Evolutionary conservation across 345 rosid species (phyloP).

Genomic region (Eucalyptus urophylla): DNA sequence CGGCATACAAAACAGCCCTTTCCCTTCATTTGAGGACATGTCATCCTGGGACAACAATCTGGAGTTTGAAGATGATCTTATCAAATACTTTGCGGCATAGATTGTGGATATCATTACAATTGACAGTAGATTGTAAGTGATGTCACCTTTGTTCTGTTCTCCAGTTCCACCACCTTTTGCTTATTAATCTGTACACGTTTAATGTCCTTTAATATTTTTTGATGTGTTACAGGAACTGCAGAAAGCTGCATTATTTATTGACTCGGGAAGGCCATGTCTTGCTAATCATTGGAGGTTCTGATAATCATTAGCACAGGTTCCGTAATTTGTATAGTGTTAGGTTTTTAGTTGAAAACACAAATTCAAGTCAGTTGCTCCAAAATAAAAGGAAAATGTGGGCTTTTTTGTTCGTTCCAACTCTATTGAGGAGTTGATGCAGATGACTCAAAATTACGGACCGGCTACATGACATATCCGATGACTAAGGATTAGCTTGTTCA

Average conservation of each 20-base stretch:
- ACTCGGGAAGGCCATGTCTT: background rate
- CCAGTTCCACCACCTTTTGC: background rate
- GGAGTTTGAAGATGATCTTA: conserved; percentile 4
- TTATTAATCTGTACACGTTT: background rate
- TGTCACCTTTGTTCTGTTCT: background rate
- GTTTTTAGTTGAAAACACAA: background rate
- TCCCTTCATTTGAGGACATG: conserved; percentile 1
- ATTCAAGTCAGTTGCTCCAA: background rate
- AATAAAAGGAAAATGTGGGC: background rate
- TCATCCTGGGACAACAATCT: conserved; percentile 1
- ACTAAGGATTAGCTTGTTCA: background rate
- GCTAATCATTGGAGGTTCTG: background rate
- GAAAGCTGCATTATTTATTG: background rate
- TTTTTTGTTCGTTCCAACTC: background rate
- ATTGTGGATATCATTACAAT: background rate
- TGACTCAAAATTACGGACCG: background rate
- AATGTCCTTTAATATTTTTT: background rate
- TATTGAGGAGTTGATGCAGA: background rate
- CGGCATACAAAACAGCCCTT: conserved; percentile 6
- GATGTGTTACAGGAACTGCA: background rate
- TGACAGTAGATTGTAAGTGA: background rate
- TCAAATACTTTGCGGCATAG: conserved; percentile 10
- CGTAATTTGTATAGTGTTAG: background rate
- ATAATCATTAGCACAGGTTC: background rate
- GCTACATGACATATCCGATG: background rate